These are phyloP conservation scores for Penicillium aurantiogriseum DNA, from an alignment of 2,329 filamentous ascomycete genomes.

Conservation along the genomic window DNA sequence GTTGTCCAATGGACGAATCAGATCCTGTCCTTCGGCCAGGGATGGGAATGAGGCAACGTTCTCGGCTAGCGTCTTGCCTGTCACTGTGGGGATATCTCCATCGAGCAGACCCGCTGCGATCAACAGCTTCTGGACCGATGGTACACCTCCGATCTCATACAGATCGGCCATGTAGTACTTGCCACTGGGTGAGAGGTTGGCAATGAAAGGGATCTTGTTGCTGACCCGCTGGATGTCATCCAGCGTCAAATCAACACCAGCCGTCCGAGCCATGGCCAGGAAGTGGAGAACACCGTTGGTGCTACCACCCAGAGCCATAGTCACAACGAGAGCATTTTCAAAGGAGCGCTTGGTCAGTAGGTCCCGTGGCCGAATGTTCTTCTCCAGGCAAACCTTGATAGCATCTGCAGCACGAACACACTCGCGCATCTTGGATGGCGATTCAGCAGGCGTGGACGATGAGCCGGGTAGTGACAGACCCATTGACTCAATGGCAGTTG, in stretches of 20 bases:
- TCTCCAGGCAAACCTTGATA: slow-evolving; percentile 76
- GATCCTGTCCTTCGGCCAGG: slow-evolving; percentile 72
- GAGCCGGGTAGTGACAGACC: slow-evolving; percentile 79
- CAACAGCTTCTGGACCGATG: slow-evolving; percentile 80
- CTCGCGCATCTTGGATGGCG: slow-evolving; percentile 81
- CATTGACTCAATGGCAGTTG: slow-evolving; percentile 85
- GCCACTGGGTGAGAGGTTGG: slow-evolving; percentile 79
- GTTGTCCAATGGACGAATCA: slow-evolving; percentile 77
- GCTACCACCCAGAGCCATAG: slow-evolving; percentile 86
- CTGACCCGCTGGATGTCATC: slow-evolving; percentile 81
- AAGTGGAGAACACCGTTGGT: slow-evolving; percentile 89
- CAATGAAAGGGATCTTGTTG: slow-evolving; percentile 80
- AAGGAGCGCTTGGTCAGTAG: slow-evolving; percentile 77
- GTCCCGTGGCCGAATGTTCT: slow-evolving; percentile 76
- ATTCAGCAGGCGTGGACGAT: slow-evolving; percentile 76
- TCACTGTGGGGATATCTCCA: slow-evolving; percentile 76
- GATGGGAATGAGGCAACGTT: slow-evolving; percentile 77
- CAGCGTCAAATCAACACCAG: slow-evolving; percentile 71
- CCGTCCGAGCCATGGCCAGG: slow-evolving; percentile 85
- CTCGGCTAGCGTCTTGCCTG: slow-evolving; percentile 77
- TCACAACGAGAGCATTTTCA: slow-evolving; percentile 84
- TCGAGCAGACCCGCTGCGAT: slow-evolving; percentile 74
- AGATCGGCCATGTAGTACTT: slow-evolving; percentile 86
- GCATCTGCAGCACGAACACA: slow-evolving; percentile 77
- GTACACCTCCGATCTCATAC: slow-evolving; percentile 80